Conservation (phyloP, 495 filamentous ascomycete species). For the Haplographium delicatum region DNA sequence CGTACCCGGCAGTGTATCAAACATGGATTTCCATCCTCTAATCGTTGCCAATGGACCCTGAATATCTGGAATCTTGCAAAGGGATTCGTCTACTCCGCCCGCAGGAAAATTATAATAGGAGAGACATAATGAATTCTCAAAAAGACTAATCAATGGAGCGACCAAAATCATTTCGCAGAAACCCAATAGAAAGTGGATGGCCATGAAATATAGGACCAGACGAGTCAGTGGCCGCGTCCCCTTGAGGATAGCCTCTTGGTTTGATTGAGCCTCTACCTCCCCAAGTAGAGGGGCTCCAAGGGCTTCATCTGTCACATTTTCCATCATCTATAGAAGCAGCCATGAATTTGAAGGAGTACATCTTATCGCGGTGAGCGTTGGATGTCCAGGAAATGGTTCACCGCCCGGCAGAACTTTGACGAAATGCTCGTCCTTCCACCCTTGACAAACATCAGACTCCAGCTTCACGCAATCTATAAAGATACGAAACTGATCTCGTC, state of each 20-base stretch:
- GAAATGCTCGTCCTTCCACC: too few species aligned
- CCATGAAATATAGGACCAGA: slow-evolving; percentile 20
- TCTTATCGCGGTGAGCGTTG: too few species aligned
- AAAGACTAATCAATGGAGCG: slow-evolving; percentile 22
- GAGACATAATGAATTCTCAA: slow-evolving; percentile 21
- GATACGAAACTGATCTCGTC: too few species aligned
- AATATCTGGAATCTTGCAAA: slow-evolving; percentile 22
- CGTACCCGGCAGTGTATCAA: slow-evolving; percentile 24
- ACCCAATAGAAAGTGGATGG: slow-evolving; percentile 23
- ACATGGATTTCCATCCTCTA: slow-evolving; percentile 23
- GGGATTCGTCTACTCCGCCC: slow-evolving; percentile 12
- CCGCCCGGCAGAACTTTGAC: too few species aligned
- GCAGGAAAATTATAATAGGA: slow-evolving; percentile 14
- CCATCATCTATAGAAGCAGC: too few species aligned
- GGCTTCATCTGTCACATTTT: too few species aligned
- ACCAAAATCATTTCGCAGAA: slow-evolving; percentile 24
- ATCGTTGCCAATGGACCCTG: slow-evolving; percentile 17
- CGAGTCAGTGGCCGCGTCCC: not conserved
- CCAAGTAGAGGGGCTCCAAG: too few species aligned
- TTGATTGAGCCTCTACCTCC: not conserved
- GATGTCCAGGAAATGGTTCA: too few species aligned
- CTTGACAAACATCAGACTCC: too few species aligned
- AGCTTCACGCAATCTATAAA: too few species aligned
- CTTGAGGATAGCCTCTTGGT: not conserved
- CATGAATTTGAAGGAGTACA: too few species aligned